Evolutionary conservation across 768 basidiomycete genomes (phyloP).

Genomic region (Lactarius vividus): DNA sequence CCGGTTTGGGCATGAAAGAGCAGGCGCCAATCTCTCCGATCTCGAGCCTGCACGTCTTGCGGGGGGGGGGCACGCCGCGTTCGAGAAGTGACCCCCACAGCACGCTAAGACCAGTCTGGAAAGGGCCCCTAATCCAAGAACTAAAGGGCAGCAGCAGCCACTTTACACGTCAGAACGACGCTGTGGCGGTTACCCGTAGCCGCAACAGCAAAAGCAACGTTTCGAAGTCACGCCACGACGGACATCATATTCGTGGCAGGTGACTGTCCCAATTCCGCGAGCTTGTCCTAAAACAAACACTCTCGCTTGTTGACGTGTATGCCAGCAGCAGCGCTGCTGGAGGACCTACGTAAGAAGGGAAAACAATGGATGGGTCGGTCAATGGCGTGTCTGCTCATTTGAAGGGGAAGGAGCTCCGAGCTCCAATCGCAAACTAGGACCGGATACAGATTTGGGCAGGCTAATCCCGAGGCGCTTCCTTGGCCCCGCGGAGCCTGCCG

Average conservation of each 20-base stretch:
- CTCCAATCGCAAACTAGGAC: neutral
- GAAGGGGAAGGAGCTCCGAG: neutral
- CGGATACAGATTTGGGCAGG: neutral
- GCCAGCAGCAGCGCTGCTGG: neutral
- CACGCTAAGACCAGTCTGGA: neutral
- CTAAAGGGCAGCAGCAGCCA: neutral
- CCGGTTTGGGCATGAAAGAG: neutral
- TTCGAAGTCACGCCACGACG: neutral
- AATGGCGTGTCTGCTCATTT: neutral
- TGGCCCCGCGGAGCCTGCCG: neutral
- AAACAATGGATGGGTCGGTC: neutral
- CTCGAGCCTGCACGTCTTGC: neutral
- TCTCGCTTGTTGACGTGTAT: neutral
- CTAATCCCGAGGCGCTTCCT: neutral
- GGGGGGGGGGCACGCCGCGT: neutral
- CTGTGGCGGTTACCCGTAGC: neutral
- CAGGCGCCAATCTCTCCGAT: neutral
- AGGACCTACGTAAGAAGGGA: neutral
- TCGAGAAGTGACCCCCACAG: neutral
- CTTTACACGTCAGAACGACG: neutral
- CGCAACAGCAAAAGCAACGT: neutral
- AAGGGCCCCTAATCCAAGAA: neutral
- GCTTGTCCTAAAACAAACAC: slow-evolving; percentile 1
- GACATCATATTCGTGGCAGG: neutral
- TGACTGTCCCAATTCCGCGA: neutral